A percentile compares a stretch with the other conserved stretches of the same genome.
Conservation (phyloP, 768 basidiomycete species). For the Termitomyces eurrhizus region DNA sequence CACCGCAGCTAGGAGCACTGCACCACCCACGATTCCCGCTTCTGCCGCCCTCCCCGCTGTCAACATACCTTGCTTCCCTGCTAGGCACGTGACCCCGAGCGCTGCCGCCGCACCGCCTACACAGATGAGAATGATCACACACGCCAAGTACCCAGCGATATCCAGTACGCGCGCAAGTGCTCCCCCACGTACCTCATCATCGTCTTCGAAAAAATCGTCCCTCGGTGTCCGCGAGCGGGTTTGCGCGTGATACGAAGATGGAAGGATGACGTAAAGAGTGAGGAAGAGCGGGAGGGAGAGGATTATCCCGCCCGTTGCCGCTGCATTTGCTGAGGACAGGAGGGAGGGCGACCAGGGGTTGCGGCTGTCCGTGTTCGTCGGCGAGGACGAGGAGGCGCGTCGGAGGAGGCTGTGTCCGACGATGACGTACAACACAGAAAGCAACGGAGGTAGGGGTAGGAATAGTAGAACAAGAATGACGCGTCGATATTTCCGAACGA, state of each 20-base stretch:
- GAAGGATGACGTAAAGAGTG: conserved; percentile 27
- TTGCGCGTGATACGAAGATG: conserved; percentile 5
- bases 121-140: background rate
- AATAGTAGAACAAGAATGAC: conserved; percentile 23
- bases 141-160: background rate
- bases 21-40: conserved; percentile 30
- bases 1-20: conserved; percentile 18
- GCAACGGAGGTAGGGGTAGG: conserved; percentile 29
- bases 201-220: conserved; percentile 2
- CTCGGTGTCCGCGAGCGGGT: background rate
- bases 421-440: conserved; percentile 27
- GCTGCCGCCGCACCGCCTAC: background rate
- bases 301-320: conserved; percentile 30
- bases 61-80: conserved; percentile 17
- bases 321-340: conserved; percentile 27
- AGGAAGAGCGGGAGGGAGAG: conserved; percentile 30
- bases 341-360: conserved; percentile 20
- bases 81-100: background rate
- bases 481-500: conserved; percentile 3
- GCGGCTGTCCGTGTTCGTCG: background rate
- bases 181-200: background rate
- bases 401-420: conserved; percentile 30
- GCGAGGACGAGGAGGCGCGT: conserved; percentile 7
- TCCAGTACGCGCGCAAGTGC: background rate
- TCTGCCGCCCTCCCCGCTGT: conserved; percentile 24